phyloP scores from a whole-genome alignment of 352 stramenopile genomes.

The Thalassiosira hispida region DNA sequence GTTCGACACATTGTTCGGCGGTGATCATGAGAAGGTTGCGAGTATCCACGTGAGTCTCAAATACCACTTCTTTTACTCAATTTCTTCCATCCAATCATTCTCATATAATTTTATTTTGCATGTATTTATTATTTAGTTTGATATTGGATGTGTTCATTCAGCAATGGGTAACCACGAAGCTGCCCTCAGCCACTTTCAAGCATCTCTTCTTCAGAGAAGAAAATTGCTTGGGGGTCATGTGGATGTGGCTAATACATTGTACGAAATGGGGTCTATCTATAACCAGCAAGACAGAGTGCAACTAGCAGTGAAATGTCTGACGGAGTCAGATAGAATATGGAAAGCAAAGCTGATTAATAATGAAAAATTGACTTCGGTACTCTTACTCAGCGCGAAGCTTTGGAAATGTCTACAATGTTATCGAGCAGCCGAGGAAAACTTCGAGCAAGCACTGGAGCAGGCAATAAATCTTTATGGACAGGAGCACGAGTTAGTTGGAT shows the following conservation, averaged over 20 bases:
- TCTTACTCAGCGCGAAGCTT: slow-evolving; percentile 48
- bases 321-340: slow-evolving; percentile 60
- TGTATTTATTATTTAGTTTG: slow-evolving; percentile 42
- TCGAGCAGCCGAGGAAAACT: slow-evolving; percentile 48
- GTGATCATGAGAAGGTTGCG: slow-evolving; percentile 59
- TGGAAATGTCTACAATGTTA: slow-evolving; percentile 55
- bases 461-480: slow-evolving; percentile 51
- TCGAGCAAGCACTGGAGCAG: slow-evolving; percentile 53
- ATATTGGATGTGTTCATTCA: slow-evolving; percentile 56
- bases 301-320: slow-evolving; percentile 39
- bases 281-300: slow-evolving; percentile 25
- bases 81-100: slow-evolving; percentile 1
- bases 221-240: slow-evolving; percentile 54
- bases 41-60: slow-evolving; percentile 48
- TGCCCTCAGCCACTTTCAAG: slow-evolving; percentile 49
- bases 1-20: slow-evolving; percentile 58
- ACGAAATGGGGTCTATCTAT: slow-evolving; percentile 56
- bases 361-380: slow-evolving; percentile 57
- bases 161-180: slow-evolving; percentile 30
- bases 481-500: slow-evolving; percentile 46
- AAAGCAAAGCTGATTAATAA: slow-evolving; percentile 51
- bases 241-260: slow-evolving; percentile 62
- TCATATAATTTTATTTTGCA: not conserved
- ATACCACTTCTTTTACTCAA: not conserved
- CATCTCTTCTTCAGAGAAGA: slow-evolving; percentile 42